Evolutionary conservation across 805 yeast genomes (phyloP).

Genomic region (Cyberlindnera galapagoensis): DNA sequence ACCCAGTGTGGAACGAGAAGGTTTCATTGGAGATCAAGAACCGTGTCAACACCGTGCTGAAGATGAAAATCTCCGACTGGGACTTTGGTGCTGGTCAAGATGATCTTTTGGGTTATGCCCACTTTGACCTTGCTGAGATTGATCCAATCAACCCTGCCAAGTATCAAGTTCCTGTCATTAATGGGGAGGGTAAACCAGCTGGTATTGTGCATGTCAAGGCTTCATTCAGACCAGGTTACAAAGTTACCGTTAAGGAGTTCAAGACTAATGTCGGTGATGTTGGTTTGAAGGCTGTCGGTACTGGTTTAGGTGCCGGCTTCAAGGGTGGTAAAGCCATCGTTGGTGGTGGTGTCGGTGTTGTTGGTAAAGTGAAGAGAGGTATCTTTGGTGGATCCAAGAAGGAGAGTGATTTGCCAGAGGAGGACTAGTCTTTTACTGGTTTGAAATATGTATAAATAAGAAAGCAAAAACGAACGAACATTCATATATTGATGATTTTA

Average conservation of each 20-base stretch:
- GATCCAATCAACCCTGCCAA: slow-evolving; percentile 51
- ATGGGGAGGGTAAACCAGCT: slow-evolving; percentile 34
- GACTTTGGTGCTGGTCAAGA: slow-evolving; percentile 86
- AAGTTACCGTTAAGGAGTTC: slow-evolving; percentile 37
- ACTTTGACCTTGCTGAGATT: slow-evolving; percentile 50
- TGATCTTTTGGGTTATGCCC: slow-evolving; percentile 69
- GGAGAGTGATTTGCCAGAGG: slow-evolving; percentile 7
- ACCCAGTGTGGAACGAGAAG: slow-evolving; percentile 85
- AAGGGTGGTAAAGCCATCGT: slow-evolving; percentile 37
- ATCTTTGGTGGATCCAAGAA: slow-evolving; percentile 30
- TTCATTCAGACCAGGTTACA: slow-evolving; percentile 65
- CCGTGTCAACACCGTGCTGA: slow-evolving; percentile 53
- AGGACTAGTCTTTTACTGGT: no score
- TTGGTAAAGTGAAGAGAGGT: slow-evolving; percentile 34
- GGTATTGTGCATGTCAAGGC: slow-evolving; percentile 60
- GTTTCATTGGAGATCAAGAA: slow-evolving; percentile 50
- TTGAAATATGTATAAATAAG: no score
- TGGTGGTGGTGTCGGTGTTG: slow-evolving; percentile 39
- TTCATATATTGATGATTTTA: no score
- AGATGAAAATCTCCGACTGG: slow-evolving; percentile 74
- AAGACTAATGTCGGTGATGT: slow-evolving; percentile 37
- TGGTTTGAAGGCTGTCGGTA: slow-evolving; percentile 46
- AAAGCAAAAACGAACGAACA: no score
- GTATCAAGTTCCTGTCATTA: slow-evolving; percentile 42
- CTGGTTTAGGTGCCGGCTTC: slow-evolving; percentile 40